Base-by-base conservation (phyloP, 352 stramenopile genomes). In the Elongisporangium anandrum region DNA sequence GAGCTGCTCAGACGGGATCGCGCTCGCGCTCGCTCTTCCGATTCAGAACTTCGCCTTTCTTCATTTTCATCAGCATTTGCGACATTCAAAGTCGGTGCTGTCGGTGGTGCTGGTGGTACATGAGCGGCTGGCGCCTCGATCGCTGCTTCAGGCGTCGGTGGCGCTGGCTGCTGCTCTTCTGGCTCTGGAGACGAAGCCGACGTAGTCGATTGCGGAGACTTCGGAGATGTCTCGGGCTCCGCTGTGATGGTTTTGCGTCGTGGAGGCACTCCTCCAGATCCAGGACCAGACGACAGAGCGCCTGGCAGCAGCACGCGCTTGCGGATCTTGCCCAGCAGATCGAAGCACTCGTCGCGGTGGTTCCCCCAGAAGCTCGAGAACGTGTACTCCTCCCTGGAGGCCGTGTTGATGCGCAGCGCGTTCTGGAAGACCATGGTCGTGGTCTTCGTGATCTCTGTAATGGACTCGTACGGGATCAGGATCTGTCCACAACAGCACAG, bases 281-380 rank as follows among this genome's bases (percentile, higher is more conserved):
- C 10, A 45, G 34, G 34, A 45, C 34, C 34, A 17, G 34, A 45
- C 9, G 34, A 45, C 34, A 45, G 10, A 3, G 5, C 13, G 10
- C 34, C 34, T 7, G 34, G 34, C 34, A 45, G 48, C 13, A 90
- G 50, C 39, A 87, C 73, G 23, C 72, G 79, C 34, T 85, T 63
- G 24, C 80, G 81, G n/a, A 84, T 88, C 63, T 77, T 73, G 13
- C 64, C 45, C 29, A 95, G 83, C n/a, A 95, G 61, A 8, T 92
- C 79, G 52, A 80, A 92, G 68, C 84, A 95, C 48, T 56, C 71
- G 69, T 95, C 86, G 48, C 83, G 79, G 58, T 94, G 91, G 54
- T 72, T 85, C 23, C 86, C 83, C 85, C 85, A 95, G 51, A 95
- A 95, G 56, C 81, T 89, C 57, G 81, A 88, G 68, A 95, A 92